Percentiles rank a stretch among this genome's conserved stretches.
Conservation (phyloP, 2,329 filamentous ascomycete genomes). For the Dothideomycetes sp. region DNA sequence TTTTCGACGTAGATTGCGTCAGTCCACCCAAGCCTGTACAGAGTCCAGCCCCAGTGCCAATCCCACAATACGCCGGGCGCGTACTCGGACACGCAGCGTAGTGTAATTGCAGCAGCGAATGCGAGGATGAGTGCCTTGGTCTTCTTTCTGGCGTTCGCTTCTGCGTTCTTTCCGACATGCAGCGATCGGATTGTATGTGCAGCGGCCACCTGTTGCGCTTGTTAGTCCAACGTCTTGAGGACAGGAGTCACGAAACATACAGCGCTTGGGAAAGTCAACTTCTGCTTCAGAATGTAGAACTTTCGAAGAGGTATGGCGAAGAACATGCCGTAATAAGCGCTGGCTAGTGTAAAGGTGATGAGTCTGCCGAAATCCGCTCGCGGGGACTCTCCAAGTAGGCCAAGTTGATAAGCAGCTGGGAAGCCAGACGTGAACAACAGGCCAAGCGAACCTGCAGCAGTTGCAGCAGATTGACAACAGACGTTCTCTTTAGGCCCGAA, state of each 20-base stretch:
- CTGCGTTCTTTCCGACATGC: conserved; percentile 42
- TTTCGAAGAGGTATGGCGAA: conserved; percentile 43
- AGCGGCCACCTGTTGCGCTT: conserved; percentile 50
- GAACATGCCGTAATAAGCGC: conserved; percentile 53
- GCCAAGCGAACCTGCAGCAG: conserved; percentile 45
- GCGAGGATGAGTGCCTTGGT: conserved; percentile 42
- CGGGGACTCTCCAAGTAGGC: conserved; percentile 39
- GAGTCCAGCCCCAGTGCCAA: conserved; percentile 34
- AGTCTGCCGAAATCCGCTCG: conserved; percentile 46
- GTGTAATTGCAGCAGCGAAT: conserved; percentile 37
- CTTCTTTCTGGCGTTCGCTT: conserved; percentile 42
- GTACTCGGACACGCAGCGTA: conserved; percentile 46
- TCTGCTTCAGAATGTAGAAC: conserved; percentile 9
- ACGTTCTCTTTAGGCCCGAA: conserved; percentile 53
- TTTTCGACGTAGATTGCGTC: conserved; percentile 42
- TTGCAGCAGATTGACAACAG: conserved; percentile 47
- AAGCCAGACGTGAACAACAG: conserved; percentile 47
- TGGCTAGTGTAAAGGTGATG: conserved; percentile 48
- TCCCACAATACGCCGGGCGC: conserved; percentile 48
- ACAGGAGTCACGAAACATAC: conserved; percentile 2
- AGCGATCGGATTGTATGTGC: conserved; percentile 54
- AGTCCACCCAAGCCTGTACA: conserved; percentile 38
- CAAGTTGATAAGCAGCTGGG: conserved; percentile 48
- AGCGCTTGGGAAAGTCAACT: too few species aligned
- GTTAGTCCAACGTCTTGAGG: neutral